Evolutionary conservation across 495 filamentous ascomycete genomes (phyloP).

Genomic region (Aspergillus haitiensis): DNA sequence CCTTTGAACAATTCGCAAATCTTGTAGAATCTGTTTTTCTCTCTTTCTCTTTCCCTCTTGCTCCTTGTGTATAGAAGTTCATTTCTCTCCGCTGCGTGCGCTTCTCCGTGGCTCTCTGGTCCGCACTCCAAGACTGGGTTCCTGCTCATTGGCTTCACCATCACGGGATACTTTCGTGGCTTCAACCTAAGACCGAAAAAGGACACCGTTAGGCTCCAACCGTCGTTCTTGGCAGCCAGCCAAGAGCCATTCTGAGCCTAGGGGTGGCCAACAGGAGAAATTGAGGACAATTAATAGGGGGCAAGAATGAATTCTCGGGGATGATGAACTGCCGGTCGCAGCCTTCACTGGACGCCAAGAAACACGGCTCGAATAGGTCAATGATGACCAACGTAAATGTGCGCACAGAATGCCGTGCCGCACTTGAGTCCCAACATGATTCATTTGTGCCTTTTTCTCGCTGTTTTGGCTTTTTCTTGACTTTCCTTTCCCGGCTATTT

Average conservation of each 20-base stretch:
- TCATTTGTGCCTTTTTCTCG: background rate
- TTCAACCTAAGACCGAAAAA: background rate
- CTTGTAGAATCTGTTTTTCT: too few species aligned
- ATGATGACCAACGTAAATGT: background rate
- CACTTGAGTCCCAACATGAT: background rate
- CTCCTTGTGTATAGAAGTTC: background rate
- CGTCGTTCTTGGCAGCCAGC: background rate
- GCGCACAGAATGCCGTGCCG: slow-evolving; percentile 1
- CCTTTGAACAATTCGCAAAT: too few species aligned
- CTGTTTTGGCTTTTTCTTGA: background rate
- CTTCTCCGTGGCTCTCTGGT: background rate
- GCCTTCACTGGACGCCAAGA: background rate
- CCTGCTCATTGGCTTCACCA: background rate
- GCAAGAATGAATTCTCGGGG: too few species aligned
- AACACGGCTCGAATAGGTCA: background rate
- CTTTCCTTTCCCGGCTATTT: background rate
- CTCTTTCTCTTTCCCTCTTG: too few species aligned
- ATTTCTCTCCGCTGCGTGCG: background rate
- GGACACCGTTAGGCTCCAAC: background rate
- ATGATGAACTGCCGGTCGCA: too few species aligned
- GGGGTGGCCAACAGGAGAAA: background rate
- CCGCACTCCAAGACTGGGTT: background rate
- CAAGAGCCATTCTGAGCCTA: background rate
- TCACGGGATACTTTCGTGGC: background rate
- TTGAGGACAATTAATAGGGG: too few species aligned